Evolutionary conservation across 768 basidiomycete genomes (phyloP).

Genomic region (Auricularia auricula-judae): DNA sequence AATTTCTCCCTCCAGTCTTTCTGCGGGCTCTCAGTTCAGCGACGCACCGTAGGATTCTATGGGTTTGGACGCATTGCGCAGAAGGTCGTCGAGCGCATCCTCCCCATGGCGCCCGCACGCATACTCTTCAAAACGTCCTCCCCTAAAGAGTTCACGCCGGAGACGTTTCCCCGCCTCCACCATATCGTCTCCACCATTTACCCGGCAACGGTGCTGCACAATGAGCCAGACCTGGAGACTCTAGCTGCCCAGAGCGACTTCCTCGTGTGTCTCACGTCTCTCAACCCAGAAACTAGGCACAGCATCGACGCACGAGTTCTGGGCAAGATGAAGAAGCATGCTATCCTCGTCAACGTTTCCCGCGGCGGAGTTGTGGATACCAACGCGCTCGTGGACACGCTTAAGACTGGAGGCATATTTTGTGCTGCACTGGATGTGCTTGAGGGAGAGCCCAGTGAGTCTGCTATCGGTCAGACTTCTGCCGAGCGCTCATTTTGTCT

Average conservation of each 20-base stretch:
- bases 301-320: constrained; percentile 18
- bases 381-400: constrained; percentile 9
- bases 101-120: neutral
- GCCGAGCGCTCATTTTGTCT: neutral
- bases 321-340: constrained; percentile 14
- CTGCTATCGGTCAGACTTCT: neutral
- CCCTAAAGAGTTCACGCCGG: neutral
- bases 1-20: neutral
- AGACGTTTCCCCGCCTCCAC: neutral
- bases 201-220: neutral
- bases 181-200: neutral
- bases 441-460: neutral
- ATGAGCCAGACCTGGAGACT: neutral
- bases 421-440: neutral
- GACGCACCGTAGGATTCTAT: neutral
- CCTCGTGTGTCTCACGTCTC: neutral
- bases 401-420: constrained; percentile 5
- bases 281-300: constrained; percentile 17
- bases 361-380: constrained; percentile 17
- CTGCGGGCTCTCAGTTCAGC: neutral
- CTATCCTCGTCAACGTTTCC: constrained; percentile 24
- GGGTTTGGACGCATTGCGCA: neutral
- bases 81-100: neutral
- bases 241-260: neutral
- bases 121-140: neutral